Percentiles rank a stretch among this genome's conserved stretches.
Evolutionary conservation across 106 monocot species (phyloP).

Genomic region (Ottelia alismoides): DNA sequence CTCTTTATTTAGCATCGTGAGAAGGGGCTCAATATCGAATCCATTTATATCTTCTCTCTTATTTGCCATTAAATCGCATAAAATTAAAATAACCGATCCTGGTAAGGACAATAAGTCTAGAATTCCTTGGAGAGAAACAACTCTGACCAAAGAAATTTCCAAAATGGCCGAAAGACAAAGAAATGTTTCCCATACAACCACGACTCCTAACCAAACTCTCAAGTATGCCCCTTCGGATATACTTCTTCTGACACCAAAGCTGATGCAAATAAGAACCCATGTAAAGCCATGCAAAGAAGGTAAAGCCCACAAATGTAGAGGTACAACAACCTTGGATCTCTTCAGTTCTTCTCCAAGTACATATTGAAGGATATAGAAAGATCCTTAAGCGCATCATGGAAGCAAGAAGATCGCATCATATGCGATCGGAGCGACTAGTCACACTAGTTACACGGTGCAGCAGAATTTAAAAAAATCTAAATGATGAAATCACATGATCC

Average conservation of each 20-base stretch:
- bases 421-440: too few species aligned
- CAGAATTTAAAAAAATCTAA: too few species aligned
- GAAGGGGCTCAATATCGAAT: conserved; percentile 16
- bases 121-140: conserved; percentile 14
- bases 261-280: conserved; percentile 17
- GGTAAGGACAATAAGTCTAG: conserved; percentile 49
- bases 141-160: conserved; percentile 10
- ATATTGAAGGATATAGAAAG: too few species aligned
- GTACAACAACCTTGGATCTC: conserved; percentile 5
- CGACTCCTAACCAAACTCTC: conserved; percentile 21
- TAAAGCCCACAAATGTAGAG: conserved; percentile 29
- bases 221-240: conserved; percentile 5
- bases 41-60: background rate
- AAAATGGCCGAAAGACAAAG: conserved; percentile 34
- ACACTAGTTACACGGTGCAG: too few species aligned
- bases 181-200: conserved; percentile 18
- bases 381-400: too few species aligned
- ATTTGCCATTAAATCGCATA: conserved; percentile 13
- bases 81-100: conserved; percentile 28
- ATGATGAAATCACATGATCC: too few species aligned
- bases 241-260: conserved; percentile 1
- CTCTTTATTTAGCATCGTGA: conserved; percentile 26
- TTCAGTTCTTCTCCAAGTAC: conserved; percentile 20
- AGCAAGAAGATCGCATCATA: too few species aligned
- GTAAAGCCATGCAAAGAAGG: conserved; percentile 32